phyloP scores from a whole-genome alignment of 495 filamentous ascomycete species.

The Astrothelium subdiscretum region DNA sequence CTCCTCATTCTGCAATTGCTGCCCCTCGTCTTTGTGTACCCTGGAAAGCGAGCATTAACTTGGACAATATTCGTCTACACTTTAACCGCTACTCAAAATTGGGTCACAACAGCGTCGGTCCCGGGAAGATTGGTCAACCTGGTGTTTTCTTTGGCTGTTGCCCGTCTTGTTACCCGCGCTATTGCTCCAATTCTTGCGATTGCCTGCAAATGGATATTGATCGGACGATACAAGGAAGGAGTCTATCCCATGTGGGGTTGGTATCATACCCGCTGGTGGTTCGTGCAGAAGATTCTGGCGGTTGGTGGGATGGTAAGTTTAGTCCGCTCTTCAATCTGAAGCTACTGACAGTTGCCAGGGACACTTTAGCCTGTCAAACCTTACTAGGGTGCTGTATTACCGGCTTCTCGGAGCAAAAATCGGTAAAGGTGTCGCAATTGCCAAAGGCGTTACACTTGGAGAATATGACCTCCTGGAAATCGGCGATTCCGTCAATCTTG shows the following conservation, averaged over 20 bases:
- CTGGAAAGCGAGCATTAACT: slow-evolving; percentile 28
- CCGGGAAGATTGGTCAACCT: slow-evolving; percentile 29
- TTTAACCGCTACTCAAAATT: slow-evolving; percentile 18
- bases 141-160: slow-evolving; percentile 22
- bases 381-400: slow-evolving; percentile 29
- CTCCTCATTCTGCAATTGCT: slow-evolving; percentile 31
- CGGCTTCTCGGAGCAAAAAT: slow-evolving; percentile 34
- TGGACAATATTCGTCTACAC: slow-evolving; percentile 32
- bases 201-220: slow-evolving; percentile 33
- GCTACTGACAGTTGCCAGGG: slow-evolving; percentile 11
- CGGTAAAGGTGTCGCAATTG: slow-evolving; percentile 29
- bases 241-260: slow-evolving; percentile 38
- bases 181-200: slow-evolving; percentile 29
- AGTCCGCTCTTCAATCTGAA: no score
- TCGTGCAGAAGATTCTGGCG: slow-evolving; percentile 33
- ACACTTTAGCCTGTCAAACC: slow-evolving; percentile 25
- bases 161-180: slow-evolving; percentile 20
- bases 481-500: slow-evolving; percentile 30
- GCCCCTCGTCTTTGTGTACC: slow-evolving; percentile 28
- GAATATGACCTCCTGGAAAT: slow-evolving; percentile 37
- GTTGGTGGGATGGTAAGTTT: slow-evolving; percentile 24
- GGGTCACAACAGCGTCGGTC: slow-evolving; percentile 17
- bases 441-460: slow-evolving; percentile 25
- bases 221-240: slow-evolving; percentile 33
- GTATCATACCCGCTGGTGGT: slow-evolving; percentile 40